phyloP scores from a whole-genome alignment of 2,329 filamentous ascomycete species.

The Nannizzia gypsea region DNA sequence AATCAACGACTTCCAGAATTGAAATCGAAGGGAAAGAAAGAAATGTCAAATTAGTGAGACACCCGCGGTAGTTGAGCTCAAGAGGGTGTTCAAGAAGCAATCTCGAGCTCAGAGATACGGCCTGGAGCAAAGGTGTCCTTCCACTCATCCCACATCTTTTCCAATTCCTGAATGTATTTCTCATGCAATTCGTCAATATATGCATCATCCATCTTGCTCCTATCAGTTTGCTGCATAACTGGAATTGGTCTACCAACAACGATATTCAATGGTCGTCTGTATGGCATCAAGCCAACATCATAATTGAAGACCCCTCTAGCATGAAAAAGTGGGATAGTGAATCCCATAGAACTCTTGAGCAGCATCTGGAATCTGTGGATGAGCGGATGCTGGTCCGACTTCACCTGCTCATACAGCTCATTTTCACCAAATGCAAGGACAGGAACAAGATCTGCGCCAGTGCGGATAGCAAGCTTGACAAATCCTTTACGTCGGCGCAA shows the following conservation, averaged over 20 bases:
- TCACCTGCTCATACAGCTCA: slow-evolving; percentile 84
- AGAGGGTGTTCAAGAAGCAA: slow-evolving; percentile 25
- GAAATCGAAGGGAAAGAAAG: neutral
- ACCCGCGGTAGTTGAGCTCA: too few species aligned
- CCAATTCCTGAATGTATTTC: slow-evolving; percentile 56
- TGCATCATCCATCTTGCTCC: slow-evolving; percentile 52
- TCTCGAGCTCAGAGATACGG: slow-evolving; percentile 34
- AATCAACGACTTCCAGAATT: neutral
- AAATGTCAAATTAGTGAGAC: neutral
- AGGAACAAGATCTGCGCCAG: slow-evolving; percentile 86
- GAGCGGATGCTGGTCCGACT: slow-evolving; percentile 61
- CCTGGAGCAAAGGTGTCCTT: slow-evolving; percentile 37
- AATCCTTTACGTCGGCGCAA: slow-evolving; percentile 81
- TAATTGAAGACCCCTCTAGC: slow-evolving; percentile 94
- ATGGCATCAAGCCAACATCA: slow-evolving; percentile 92
- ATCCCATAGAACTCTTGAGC: slow-evolving; percentile 75
- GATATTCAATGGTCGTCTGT: slow-evolving; percentile 73
- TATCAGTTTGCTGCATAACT: slow-evolving; percentile 47
- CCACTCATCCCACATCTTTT: slow-evolving; percentile 36
- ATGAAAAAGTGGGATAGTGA: slow-evolving; percentile 83
- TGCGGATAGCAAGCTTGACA: slow-evolving; percentile 81
- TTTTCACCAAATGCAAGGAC: slow-evolving; percentile 92
- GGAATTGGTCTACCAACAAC: slow-evolving; percentile 75
- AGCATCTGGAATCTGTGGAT: slow-evolving; percentile 74
- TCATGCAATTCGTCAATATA: slow-evolving; percentile 73